These are phyloP conservation scores for Alliaria petiolata DNA, from an alignment of 345 rosid species.

Conservation along the genomic window DNA sequence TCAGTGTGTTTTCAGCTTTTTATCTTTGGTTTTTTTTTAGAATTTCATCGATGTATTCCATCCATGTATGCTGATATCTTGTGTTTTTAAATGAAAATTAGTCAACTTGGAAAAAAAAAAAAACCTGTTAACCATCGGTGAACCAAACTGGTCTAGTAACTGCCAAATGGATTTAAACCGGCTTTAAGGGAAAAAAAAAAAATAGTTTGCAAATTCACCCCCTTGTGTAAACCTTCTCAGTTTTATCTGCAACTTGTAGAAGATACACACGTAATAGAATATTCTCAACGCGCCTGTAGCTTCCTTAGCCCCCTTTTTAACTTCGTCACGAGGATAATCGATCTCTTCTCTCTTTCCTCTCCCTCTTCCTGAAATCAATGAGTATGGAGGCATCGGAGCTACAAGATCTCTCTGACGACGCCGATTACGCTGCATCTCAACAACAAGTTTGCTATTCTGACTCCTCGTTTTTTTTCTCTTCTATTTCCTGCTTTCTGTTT, in stretches of 20 bases:
- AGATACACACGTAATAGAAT: conserved; percentile 8
- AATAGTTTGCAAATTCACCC: too few species aligned
- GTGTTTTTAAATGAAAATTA: too few species aligned
- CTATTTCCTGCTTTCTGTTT: background rate
- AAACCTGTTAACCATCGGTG: too few species aligned
- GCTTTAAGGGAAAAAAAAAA: too few species aligned
- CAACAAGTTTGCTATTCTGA: conserved; percentile 49
- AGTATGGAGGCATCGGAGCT: conserved; percentile 77
- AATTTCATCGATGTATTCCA: too few species aligned
- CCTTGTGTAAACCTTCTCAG: too few species aligned
- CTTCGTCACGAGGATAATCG: conserved; percentile 36
- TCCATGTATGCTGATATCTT: too few species aligned
- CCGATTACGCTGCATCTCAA: conserved; percentile 91
- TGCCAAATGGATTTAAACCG: too few species aligned
- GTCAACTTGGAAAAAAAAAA: too few species aligned
- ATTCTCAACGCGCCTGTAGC: conserved; percentile 28
- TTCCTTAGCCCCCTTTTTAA: background rate
- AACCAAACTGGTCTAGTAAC: too few species aligned
- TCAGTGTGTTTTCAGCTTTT: too few species aligned
- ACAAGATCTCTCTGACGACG: conserved; percentile 93
- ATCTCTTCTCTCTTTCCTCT: background rate
- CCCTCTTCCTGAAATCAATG: conserved; percentile 16
- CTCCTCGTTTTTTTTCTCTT: background rate
- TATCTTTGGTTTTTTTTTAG: too few species aligned
- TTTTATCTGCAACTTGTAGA: background rate